phyloP scores from a whole-genome alignment of 1,284 basidiomycete genomes.

The Vanrija sp. region DNA sequence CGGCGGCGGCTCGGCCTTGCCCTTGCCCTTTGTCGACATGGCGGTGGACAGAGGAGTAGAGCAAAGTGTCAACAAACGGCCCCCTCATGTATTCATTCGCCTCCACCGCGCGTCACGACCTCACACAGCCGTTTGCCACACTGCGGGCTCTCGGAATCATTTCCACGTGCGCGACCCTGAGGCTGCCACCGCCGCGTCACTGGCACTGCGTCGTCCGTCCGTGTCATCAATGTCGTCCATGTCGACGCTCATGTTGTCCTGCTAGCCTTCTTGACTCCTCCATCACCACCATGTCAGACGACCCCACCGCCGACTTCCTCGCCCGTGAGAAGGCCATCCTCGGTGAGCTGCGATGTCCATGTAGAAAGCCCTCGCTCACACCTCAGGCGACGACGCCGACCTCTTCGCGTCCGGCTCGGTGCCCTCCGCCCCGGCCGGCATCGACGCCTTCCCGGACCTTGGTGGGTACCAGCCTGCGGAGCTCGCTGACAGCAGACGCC shows the following conservation, averaged over 20 bases:
- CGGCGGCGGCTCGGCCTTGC: not conserved
- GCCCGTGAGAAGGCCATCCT: slow-evolving; percentile 47
- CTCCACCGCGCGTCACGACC: not conserved
- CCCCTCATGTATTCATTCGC: not conserved
- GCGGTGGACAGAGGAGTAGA: not conserved
- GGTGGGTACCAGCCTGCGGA: slow-evolving; percentile 13
- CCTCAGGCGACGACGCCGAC: slow-evolving; percentile 46
- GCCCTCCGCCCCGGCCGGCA: slow-evolving; percentile 38
- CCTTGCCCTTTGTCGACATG: not conserved
- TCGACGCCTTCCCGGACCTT: slow-evolving; percentile 40
- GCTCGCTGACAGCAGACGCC: not conserved
- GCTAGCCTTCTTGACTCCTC: not conserved
- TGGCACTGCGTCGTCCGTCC: slow-evolving; percentile 2
- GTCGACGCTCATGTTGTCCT: not conserved
- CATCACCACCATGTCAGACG: slow-evolving; percentile 42
- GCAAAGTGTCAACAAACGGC: not conserved
- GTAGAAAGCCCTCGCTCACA: not conserved
- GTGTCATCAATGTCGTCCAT: slow-evolving; percentile 4
- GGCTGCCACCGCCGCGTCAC: not conserved
- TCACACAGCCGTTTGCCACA: not conserved
- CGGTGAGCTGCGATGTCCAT: slow-evolving; percentile 25
- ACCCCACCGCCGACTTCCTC: slow-evolving; percentile 50
- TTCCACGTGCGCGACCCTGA: slow-evolving; percentile 5
- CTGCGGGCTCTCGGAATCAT: slow-evolving; percentile 1
- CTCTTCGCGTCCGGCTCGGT: slow-evolving; percentile 41